Percentiles rank a stretch among this genome's conserved stretches.
Conservation (phyloP, 768 basidiomycete genomes). For the Tubosaeta sp. region DNA sequence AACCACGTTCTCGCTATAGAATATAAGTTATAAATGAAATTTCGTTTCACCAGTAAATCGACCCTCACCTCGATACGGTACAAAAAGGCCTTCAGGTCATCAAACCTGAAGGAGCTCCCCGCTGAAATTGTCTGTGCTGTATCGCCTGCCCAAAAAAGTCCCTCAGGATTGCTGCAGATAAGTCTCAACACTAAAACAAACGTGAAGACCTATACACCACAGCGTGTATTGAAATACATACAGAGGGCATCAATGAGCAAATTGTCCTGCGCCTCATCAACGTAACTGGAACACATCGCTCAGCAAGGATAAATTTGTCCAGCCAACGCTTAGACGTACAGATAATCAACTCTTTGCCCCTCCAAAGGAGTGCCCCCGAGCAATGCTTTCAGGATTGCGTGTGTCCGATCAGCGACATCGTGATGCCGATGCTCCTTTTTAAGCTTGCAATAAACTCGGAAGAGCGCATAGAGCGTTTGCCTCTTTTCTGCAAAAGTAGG, state of each 20-base stretch:
- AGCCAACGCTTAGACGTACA: slow-evolving; percentile 38
- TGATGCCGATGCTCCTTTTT: slow-evolving; percentile 41
- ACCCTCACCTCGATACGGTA: slow-evolving; percentile 53
- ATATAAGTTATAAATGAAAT: neutral
- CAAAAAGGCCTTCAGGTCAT: slow-evolving; percentile 66
- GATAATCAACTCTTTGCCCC: slow-evolving; percentile 47
- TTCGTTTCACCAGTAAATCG: neutral
- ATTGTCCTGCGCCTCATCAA: slow-evolving; percentile 75
- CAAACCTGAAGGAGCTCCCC: slow-evolving; percentile 68
- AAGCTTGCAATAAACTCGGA: slow-evolving; percentile 44
- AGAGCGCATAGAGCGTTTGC: slow-evolving; percentile 47
- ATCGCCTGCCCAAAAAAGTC: slow-evolving; percentile 77
- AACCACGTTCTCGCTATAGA: slow-evolving; percentile 19
- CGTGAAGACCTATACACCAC: slow-evolving; percentile 5
- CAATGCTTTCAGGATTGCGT: slow-evolving; percentile 41
- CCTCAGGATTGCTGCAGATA: slow-evolving; percentile 60
- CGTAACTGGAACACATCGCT: slow-evolving; percentile 38
- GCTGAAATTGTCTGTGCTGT: slow-evolving; percentile 75
- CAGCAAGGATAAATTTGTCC: neutral
- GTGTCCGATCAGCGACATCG: slow-evolving; percentile 65
- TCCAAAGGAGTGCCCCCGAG: slow-evolving; percentile 24
- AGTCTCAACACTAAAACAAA: slow-evolving; percentile 48
- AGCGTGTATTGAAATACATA: slow-evolving; percentile 26
- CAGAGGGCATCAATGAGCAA: slow-evolving; percentile 59
- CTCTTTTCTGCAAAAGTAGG: slow-evolving; percentile 52